Evolutionary conservation across 23 red algal genomes (phyloP).

Genomic region (Gracilariopsis chorda): DNA sequence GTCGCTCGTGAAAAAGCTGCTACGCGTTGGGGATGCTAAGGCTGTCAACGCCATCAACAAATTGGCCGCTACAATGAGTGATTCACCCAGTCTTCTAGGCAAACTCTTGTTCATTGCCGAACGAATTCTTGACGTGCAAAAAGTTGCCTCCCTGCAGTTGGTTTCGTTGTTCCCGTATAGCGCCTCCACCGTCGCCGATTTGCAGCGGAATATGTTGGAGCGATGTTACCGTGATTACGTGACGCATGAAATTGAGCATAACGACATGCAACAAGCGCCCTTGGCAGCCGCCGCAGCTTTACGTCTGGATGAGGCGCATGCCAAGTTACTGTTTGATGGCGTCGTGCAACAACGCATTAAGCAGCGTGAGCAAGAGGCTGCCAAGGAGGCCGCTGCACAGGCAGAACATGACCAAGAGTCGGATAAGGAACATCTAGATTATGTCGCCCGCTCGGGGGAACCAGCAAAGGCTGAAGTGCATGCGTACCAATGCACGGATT

Average conservation of each 20-base stretch:
- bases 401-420: conserved; percentile 52
- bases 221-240: conserved; percentile 56
- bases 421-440: conserved; percentile 46
- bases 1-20: conserved; percentile 29
- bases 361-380: conserved; percentile 25
- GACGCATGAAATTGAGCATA: conserved; percentile 44
- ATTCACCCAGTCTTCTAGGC: conserved; percentile 71
- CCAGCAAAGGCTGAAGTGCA: conserved; percentile 64
- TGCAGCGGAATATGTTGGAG: conserved; percentile 72
- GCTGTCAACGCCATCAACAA: conserved; percentile 43
- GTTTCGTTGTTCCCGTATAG: conserved; percentile 63
- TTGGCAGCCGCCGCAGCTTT: conserved; percentile 54
- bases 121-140: conserved; percentile 31
- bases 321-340: conserved; percentile 39
- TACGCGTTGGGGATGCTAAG: conserved; percentile 38
- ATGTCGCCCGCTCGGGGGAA: conserved; percentile 60
- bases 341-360: conserved; percentile 19
- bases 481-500: conserved; percentile 85
- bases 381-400: conserved; percentile 40
- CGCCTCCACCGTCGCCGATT: conserved; percentile 48
- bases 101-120: conserved; percentile 81
- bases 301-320: conserved; percentile 36
- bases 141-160: conserved; percentile 3
- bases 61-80: conserved; percentile 42
- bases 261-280: conserved; percentile 27